phyloP scores from a whole-genome alignment of 2,329 filamentous ascomycete species.

The Cladophialophora carrionii region DNA sequence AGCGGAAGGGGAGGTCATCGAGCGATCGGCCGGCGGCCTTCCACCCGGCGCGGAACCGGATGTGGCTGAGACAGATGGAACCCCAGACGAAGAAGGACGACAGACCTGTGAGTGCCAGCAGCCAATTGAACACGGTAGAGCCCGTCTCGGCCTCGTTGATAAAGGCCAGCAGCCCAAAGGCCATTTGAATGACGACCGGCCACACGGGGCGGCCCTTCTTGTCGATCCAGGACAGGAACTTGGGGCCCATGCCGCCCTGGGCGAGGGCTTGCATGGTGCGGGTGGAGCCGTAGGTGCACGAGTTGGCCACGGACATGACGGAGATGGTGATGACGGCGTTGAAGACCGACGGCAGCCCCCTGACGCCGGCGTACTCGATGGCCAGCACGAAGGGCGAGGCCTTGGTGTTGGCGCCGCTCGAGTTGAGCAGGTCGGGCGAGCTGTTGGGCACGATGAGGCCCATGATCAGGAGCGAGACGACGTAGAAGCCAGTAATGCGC shows the following conservation, averaged over 20 bases:
- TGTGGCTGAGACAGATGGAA: conserved; percentile 58
- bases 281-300: conserved; percentile 86
- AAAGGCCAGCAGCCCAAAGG: conserved; percentile 76
- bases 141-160: conserved; percentile 59
- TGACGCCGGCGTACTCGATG: conserved; percentile 80
- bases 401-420: conserved; percentile 64
- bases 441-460: conserved; percentile 77
- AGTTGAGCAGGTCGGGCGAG: conserved; percentile 65
- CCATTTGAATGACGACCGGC: conserved; percentile 69
- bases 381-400: conserved; percentile 93
- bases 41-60: conserved; percentile 88
- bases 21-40: conserved; percentile 68
- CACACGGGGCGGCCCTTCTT: conserved; percentile 77
- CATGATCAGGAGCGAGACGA: conserved; percentile 78
- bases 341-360: conserved; percentile 82
- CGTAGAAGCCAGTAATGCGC: conserved; percentile 89
- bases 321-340: conserved; percentile 86
- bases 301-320: conserved; percentile 88
- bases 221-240: conserved; percentile 77
- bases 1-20: conserved; percentile 77
- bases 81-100: conserved; percentile 74
- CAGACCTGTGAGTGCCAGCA: conserved; percentile 75
- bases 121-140: conserved; percentile 73
- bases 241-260: conserved; percentile 80
- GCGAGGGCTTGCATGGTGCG: conserved; percentile 87